Evolutionary conservation across 176 grass and related monocot species (phyloP), one percentile per base, ranked within the genome.

Genomic region (Echinochloa phyllopogon): DNA sequence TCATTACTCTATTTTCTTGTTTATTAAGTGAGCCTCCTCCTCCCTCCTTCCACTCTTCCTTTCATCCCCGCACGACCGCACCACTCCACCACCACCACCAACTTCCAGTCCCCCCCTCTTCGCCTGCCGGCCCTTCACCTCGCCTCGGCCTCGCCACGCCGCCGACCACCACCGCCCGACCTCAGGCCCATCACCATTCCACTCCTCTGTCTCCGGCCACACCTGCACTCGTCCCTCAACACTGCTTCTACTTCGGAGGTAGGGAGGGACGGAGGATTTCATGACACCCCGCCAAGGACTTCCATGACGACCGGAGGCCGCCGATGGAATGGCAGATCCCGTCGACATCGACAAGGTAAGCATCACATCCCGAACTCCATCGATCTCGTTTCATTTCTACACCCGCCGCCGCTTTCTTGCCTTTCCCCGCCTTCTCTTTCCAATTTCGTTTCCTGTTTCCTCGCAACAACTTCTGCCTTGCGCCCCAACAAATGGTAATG

Each of bases 261-360:
- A 33, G 29, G 29, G 15, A 72, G 67, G 80, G 50, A 33, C 1
- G 51, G 33, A 70, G 83, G 82, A 67, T 76, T 77, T 63, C 79
- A 96, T 96, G 94, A 88, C 82, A 77, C 55, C 81, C 62, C 57
- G 17, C 5, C 82, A n/a, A 79, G 72, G 20, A 86, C 49, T 45
- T 84, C 89, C 81, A 97, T 97, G 94, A 97, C 82, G 79, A 94
- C 81, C 87, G 70, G 74, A 71, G 78, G 78, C 83, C 10, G 74
- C 82, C 85, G 78, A 90, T 86, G 89, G 89, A 94, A 97, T 97
- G 94, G 94, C 91, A 97, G 94, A 97, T 97, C 94, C 82, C 89
- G 78, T 86, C 83, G 91, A 94, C 89, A 89, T 87, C 82, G 91
- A 94, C 76, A 97, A 97, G 94, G 94, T 97, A 15, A 0, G 58